Evolutionary conservation across 805 yeast species (phyloP), one percentile per base, ranked within the genome.

Genomic region (Priceomyces castillae): DNA sequence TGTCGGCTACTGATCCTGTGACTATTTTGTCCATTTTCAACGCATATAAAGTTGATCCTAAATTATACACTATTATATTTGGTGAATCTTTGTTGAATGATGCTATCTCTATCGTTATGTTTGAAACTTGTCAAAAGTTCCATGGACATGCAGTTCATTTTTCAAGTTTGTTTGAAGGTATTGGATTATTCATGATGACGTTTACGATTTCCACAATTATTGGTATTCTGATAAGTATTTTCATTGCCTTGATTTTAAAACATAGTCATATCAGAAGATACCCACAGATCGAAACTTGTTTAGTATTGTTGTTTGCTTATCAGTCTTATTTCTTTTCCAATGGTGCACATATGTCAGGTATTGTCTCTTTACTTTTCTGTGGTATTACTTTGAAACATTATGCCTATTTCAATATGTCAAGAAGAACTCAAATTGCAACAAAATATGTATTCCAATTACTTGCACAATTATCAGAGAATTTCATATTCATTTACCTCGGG

Each of bases 341-440:
- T 59, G 99, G 99, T 39, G 95, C 98, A 56, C 99, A 95, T 62
- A 94, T 94, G 99, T 90, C 98, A 4, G 99, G 99, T 37, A 92
- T 92, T 51, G 98, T 92, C 5, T 90, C 97, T 1, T 73, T 94
- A 51, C 69, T 94, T 51, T 94, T 94, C 69, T 92, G 97, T 62
- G 99, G 99, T 43, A 94, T 94, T 49, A 92, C 99, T 1, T 71
- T 94, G 62, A 94, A 92, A 63, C 98, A 95, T 65, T 94, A 94
- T 60, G 99, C 98, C 12, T 90, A 90, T 67, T 94, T 80, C 67
- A 95, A 92, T 67, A 94, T 94, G 99, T 89, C 97, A 4, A 78
- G 98, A 64, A 77, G 98, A 56, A 89, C 98, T 1, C 99, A 94
- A 70, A 86, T 94, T 45, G 96, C 99, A 20, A 86, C 96, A 12